These are phyloP conservation scores for Gentiana straminea DNA, from an alignment of 257 asterid species.

Conservation along the genomic window DNA sequence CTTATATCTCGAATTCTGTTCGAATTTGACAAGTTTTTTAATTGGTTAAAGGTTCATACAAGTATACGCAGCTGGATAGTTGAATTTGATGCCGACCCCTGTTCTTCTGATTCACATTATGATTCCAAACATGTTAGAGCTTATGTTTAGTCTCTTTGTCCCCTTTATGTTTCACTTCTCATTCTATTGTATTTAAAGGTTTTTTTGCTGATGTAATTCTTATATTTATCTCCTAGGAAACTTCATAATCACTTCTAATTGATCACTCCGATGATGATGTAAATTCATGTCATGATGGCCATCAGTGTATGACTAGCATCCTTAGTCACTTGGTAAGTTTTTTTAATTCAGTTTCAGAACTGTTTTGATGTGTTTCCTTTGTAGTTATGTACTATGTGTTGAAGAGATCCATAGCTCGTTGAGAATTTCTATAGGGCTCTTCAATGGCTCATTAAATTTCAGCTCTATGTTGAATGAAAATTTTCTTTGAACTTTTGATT, in stretches of 20 bases:
- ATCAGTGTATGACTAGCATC: conserved; percentile 35
- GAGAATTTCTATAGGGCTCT: no score
- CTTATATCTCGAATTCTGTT: neutral
- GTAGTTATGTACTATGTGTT: no score
- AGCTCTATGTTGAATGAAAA: no score
- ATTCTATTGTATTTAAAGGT: no score
- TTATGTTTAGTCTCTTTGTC: neutral
- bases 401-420: no score
- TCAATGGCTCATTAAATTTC: no score
- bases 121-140: conserved; percentile 24
- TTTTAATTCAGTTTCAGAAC: neutral
- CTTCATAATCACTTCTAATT: conserved; percentile 16
- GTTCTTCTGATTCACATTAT: conserved; percentile 3
- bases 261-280: conserved; percentile 8
- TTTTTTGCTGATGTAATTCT: neutral
- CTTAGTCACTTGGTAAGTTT: conserved; percentile 33
- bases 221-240: conserved; percentile 30
- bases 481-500: no score
- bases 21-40: neutral
- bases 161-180: neutral
- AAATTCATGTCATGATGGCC: conserved; percentile 20
- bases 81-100: conserved; percentile 15
- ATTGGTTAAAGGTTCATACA: conserved; percentile 37
- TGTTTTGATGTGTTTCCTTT: no score
- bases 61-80: conserved; percentile 46